Percentiles rank a stretch among this genome's conserved stretches.
Conservation (phyloP, 192 early-diverging fungal species). For the Allomyces javanicus region DNA sequence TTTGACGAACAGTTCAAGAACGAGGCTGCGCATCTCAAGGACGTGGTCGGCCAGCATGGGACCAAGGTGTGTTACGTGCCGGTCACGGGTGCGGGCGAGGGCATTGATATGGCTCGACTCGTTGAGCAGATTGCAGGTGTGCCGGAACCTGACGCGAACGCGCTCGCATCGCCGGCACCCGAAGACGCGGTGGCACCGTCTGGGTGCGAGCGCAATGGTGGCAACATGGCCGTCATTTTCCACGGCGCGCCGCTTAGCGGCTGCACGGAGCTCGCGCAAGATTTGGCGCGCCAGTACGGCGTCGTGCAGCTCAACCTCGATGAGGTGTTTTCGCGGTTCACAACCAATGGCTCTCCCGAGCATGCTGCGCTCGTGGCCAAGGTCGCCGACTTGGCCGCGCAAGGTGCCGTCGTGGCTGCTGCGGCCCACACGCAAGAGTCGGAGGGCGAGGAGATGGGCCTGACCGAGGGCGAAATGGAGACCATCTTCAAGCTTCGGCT, state of each 20-base stretch:
- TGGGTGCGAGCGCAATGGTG: too few relatives aligned
- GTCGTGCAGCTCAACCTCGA: slow-evolving; percentile 1
- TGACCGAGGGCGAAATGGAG: slow-evolving; percentile 21
- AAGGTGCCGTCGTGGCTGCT: too few relatives aligned
- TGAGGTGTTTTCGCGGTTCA: slow-evolving; percentile 8
- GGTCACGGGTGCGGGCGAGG: slow-evolving; percentile 21
- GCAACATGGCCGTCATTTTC: not conserved
- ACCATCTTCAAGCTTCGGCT: slow-evolving; percentile 17
- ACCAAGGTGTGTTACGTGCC: slow-evolving; percentile 17
- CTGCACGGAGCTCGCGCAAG: slow-evolving; percentile 12
- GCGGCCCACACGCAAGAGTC: slow-evolving; percentile 5
- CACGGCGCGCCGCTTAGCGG: not conserved
- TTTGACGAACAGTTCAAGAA: slow-evolving; percentile 31
- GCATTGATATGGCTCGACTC: not conserved
- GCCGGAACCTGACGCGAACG: too few relatives aligned
- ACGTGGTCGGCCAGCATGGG: slow-evolving; percentile 15
- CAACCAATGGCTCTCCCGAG: too few relatives aligned
- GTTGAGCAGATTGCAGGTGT: too few relatives aligned
- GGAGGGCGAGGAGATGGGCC: slow-evolving; percentile 1
- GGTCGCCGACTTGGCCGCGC: too few relatives aligned
- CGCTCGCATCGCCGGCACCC: too few relatives aligned
- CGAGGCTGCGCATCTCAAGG: slow-evolving; percentile 25
- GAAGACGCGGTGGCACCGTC: too few relatives aligned
- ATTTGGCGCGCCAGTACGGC: slow-evolving; percentile 14
- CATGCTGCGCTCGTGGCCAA: too few relatives aligned